These are phyloP conservation scores for Zoysia japonica DNA, from an alignment of 176 grass and related monocot species.

Conservation along the genomic window DNA sequence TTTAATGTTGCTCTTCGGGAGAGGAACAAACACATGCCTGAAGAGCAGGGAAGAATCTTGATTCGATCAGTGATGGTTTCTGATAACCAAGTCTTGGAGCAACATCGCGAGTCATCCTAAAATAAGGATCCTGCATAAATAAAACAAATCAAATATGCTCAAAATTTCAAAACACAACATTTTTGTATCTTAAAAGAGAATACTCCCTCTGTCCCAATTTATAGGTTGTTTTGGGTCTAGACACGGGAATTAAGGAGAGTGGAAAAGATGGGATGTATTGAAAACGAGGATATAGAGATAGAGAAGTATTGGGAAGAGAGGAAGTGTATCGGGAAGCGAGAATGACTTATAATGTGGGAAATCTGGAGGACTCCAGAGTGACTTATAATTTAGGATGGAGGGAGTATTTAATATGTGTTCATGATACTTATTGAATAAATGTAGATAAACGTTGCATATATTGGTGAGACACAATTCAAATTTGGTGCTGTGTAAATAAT, in stretches of 20 bases:
- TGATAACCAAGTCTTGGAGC: constrained; percentile 95
- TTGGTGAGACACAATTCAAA: neutral
- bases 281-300: too few relatives aligned
- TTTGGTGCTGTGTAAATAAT: neutral
- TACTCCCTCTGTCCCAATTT: too few relatives aligned
- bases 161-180: constrained; percentile 6
- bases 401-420: neutral
- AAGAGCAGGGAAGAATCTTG: constrained; percentile 96
- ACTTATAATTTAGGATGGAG: too few relatives aligned
- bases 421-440: neutral
- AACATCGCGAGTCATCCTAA: constrained; percentile 99
- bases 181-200: neutral
- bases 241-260: too few relatives aligned
- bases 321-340: too few relatives aligned
- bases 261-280: too few relatives aligned
- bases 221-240: too few relatives aligned
- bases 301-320: too few relatives aligned
- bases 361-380: too few relatives aligned
- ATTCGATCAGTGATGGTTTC: constrained; percentile 92
- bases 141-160: constrained; percentile 16
- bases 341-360: too few relatives aligned
- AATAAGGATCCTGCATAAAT: constrained; percentile 87
- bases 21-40: constrained; percentile 58
- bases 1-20: neutral
- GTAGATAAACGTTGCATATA: neutral